These are phyloP conservation scores for Lomentospora prolificans DNA, from an alignment of 2,329 filamentous ascomycete genomes.

Conservation along the genomic window DNA sequence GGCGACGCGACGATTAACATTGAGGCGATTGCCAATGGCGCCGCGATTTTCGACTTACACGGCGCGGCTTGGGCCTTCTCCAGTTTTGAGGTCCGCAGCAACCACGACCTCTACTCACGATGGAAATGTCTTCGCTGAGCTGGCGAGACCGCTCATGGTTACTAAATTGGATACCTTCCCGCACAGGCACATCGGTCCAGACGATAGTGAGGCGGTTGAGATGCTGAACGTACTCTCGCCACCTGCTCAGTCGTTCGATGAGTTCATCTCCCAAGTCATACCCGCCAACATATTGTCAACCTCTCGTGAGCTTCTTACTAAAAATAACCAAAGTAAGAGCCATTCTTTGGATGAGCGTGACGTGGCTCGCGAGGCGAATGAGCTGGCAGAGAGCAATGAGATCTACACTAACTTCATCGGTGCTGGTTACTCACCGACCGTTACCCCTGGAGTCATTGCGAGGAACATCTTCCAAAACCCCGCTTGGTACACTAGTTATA, in stretches of 20 bases:
- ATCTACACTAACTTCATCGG: conserved; percentile 64
- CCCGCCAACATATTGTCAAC: conserved; percentile 59
- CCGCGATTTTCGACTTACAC: conserved; percentile 60
- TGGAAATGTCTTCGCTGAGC: neutral
- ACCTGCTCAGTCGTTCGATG: conserved; percentile 62
- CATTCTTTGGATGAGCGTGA: conserved; percentile 49
- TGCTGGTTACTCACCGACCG: conserved; percentile 78
- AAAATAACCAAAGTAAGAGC: conserved; percentile 44
- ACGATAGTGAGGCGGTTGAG: conserved; percentile 53
- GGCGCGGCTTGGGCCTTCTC: neutral
- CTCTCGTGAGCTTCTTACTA: conserved; percentile 36
- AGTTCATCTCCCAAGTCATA: conserved; percentile 77
- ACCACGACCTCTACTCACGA: neutral
- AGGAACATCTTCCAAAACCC: conserved; percentile 88
- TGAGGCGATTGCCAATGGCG: conserved; percentile 44
- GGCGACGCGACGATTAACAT: conserved; percentile 54
- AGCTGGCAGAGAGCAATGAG: conserved; percentile 25
- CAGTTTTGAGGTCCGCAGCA: neutral
- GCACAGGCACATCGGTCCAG: conserved; percentile 79
- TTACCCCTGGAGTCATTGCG: conserved; percentile 82
- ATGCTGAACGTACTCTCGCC: conserved; percentile 79
- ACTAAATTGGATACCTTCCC: conserved; percentile 40
- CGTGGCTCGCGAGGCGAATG: conserved; percentile 34
- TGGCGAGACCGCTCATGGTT: conserved; percentile 10
- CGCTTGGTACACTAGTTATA: conserved; percentile 97